Base-by-base conservation (phyloP, 192 early-diverging fungal genomes). In the Lunasporangiospora selenospora region DNA sequence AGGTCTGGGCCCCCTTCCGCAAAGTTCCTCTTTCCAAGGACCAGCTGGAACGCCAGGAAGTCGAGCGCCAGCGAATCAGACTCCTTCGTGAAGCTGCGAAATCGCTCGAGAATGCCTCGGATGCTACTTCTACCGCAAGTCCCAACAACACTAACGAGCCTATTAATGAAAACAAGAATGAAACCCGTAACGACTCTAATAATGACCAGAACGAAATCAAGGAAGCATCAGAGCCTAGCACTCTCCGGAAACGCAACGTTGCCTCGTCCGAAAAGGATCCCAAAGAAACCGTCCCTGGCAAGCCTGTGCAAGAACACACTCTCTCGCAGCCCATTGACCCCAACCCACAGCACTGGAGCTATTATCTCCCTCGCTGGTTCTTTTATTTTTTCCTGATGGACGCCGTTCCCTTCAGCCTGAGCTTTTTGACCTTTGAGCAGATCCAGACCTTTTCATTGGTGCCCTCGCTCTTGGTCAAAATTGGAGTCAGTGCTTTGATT, bases 1-100 rank as follows among this genome's bases (percentile, higher is more conserved):
- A 71, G 59, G 32, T 52, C 46, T 71, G 67, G 67, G 33, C 49
- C 26, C 67, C 67, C 46, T 71, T 71, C 67, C 67, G 67, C 26
- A 71, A 71, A 36, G 49, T 71, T 3, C 67, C 67, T 30, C 49
- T 71, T 58, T 62, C 29, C 32, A 71, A 71, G 34, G 59, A 62
- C 10, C 67, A 71, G 34, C 46, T 71, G 26, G 58, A 71, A 19
- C 51, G 59, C 10, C 52, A 23, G 13, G 67, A 71, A 29, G 58
- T 71, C 39, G 67, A 71, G 26, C 11, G 50, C 13, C 67, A 71
- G 12, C 67, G 62, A 33, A 6, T 46, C 5, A 47, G 53, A 3
- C 52, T 71, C 30, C 51, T 52, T 24, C 52, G 52, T 15, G 58
- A 71, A 29, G 45, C 45, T 10, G 45, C 23, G 24, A 47, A 30